These are phyloP conservation scores for Leishmania guyanensis DNA, from an alignment of 208 protist genomes.

Conservation along the genomic window DNA sequence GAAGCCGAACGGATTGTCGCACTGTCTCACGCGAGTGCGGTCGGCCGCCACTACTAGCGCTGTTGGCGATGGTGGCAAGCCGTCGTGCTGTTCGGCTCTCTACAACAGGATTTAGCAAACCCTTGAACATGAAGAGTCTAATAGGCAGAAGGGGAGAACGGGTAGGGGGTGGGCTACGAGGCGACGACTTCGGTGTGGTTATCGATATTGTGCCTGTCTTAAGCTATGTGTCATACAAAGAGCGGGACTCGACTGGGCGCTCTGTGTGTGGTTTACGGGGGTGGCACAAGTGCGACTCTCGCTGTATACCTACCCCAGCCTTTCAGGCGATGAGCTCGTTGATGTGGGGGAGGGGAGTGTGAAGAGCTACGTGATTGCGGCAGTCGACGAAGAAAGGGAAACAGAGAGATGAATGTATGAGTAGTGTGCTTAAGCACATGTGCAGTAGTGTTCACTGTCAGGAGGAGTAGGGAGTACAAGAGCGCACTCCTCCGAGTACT, in stretches of 20 bases:
- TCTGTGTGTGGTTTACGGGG: not conserved
- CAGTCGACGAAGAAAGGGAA: not conserved
- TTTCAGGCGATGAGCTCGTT: not conserved
- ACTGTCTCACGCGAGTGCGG: conserved; percentile 11
- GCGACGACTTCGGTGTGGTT: not conserved
- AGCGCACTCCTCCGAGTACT: not conserved
- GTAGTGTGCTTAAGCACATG: not conserved
- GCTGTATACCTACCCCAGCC: not conserved
- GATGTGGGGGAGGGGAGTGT: too few relatives aligned
- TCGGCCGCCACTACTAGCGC: not conserved
- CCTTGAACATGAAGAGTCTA: conserved; percentile 21
- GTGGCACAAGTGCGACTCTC: not conserved
- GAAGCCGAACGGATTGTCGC: conserved; percentile 1
- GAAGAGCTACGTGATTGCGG: not conserved
- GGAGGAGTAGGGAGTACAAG: conserved; percentile 1
- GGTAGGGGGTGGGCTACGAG: not conserved
- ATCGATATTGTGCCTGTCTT: not conserved
- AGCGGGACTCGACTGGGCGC: not conserved
- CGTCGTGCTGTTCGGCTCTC: conserved; percentile 14
- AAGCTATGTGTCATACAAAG: not conserved
- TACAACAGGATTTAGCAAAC: not conserved
- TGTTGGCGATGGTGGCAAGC: conserved; percentile 12
- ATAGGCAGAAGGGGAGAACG: not conserved
- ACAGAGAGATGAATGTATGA: not conserved
- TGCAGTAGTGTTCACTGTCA: not conserved